phyloP scores from a whole-genome alignment of 176 grass and related monocot genomes.

The Aegilops speltoides region DNA sequence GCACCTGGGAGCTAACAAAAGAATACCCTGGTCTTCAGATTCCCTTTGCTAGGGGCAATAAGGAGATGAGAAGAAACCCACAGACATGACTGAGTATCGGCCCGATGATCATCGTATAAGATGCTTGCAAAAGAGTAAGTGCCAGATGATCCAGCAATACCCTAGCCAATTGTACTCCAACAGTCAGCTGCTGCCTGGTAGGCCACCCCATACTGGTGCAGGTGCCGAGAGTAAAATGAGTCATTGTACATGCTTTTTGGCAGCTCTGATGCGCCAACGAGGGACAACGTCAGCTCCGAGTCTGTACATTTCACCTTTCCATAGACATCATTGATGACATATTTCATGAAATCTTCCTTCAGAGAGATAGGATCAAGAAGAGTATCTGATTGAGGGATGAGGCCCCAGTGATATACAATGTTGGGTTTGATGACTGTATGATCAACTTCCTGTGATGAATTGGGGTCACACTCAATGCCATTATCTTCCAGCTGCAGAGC shows the following conservation, averaged over 20 bases:
- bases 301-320: slow-evolving; percentile 34
- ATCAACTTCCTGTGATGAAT: slow-evolving; percentile 51
- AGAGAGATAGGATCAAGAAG: slow-evolving; percentile 23
- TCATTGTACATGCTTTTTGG: slow-evolving; percentile 48
- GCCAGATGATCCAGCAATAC: slow-evolving; percentile 23
- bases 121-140: neutral
- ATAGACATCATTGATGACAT: slow-evolving; percentile 46
- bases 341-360: slow-evolving; percentile 56
- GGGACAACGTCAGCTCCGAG: slow-evolving; percentile 39
- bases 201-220: slow-evolving; percentile 19
- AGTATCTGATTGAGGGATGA: slow-evolving; percentile 13
- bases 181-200: neutral
- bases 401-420: slow-evolving; percentile 59
- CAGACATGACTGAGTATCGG: neutral
- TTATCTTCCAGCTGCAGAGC: slow-evolving; percentile 48
- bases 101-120: neutral
- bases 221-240: neutral
- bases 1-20: slow-evolving; percentile 20
- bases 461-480: slow-evolving; percentile 51
- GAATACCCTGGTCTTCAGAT: slow-evolving; percentile 12
- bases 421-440: slow-evolving; percentile 44
- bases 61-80: slow-evolving; percentile 1
- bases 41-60: neutral
- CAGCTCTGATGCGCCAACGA: slow-evolving; percentile 40
- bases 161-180: slow-evolving; percentile 24